Evolutionary conservation across 78 protist species (phyloP).

Genomic region (Dictyostelium citrinum): DNA sequence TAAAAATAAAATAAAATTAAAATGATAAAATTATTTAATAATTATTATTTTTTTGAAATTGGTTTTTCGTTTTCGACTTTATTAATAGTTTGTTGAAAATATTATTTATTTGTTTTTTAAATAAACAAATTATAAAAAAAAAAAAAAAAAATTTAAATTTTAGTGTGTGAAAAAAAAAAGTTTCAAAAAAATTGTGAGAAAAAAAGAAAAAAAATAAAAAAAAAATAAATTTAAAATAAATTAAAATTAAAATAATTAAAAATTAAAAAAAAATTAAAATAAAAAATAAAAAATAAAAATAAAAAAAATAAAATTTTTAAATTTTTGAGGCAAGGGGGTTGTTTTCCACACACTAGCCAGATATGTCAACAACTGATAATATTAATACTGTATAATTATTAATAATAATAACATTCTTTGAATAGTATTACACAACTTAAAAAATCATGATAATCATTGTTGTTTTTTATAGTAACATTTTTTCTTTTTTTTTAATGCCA

Average conservation of each 20-base stretch:
- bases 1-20: not conserved
- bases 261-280: not conserved
- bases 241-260: not conserved
- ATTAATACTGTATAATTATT: not conserved
- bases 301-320: not conserved
- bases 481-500: no score
- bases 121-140: not conserved
- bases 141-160: not conserved
- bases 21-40: not conserved
- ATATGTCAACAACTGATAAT: not conserved
- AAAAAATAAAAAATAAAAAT: not conserved
- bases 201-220: not conserved
- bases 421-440: no score
- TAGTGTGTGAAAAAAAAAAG: not conserved
- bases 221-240: not conserved
- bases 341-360: no score
- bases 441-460: no score
- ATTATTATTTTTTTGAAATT: not conserved
- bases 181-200: not conserved
- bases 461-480: no score
- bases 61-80: not conserved
- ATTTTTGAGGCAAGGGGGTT: not conserved
- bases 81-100: not conserved
- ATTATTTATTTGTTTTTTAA: not conserved
- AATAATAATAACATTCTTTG: no score